These are phyloP conservation scores for Cyberlindnera subsufficiens DNA, from an alignment of 805 yeast species.

Conservation along the genomic window DNA sequence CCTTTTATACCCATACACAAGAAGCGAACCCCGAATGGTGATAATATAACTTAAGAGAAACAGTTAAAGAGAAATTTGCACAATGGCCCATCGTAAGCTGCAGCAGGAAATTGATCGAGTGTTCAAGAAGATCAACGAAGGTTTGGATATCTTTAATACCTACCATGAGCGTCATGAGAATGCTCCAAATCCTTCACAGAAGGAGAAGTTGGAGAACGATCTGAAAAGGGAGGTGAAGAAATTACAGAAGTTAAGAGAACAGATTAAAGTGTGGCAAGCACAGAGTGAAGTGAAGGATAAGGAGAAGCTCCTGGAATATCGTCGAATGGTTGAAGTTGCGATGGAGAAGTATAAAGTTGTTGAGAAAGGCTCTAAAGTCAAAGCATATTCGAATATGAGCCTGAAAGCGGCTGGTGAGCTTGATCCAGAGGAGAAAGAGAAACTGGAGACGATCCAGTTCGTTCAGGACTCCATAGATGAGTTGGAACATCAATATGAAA, in stretches of 20 bases:
- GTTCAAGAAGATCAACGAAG: constrained; percentile 84
- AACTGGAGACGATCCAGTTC: constrained; percentile 65
- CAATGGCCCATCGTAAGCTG: constrained; percentile 23
- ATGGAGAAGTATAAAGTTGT: constrained; percentile 96
- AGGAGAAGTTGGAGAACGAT: constrained; percentile 88
- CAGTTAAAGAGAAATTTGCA: neutral
- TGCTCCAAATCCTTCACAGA: constrained; percentile 77
- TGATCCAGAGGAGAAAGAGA: constrained; percentile 78
- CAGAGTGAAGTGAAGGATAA: constrained; percentile 89
- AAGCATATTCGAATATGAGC: constrained; percentile 91
- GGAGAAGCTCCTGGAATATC: constrained; percentile 68
- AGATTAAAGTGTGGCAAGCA: constrained; percentile 89
- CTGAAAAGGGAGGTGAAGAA: constrained; percentile 92
- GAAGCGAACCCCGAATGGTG: constrained; percentile 5
- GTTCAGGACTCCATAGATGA: constrained; percentile 71
- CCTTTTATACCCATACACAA: neutral
- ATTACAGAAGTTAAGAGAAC: constrained; percentile 88
- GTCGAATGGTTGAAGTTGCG: constrained; percentile 62
- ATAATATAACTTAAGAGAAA: constrained; percentile 4
- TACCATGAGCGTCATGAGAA: constrained; percentile 79
- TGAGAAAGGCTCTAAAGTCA: constrained; percentile 86
- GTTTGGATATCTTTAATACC: constrained; percentile 75
- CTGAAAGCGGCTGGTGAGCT: constrained; percentile 46
- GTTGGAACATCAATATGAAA: constrained; percentile 71
- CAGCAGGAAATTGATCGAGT: constrained; percentile 80